Base-by-base conservation (phyloP, 305 asterid genomes). In the Plantago coronopus region DNA sequence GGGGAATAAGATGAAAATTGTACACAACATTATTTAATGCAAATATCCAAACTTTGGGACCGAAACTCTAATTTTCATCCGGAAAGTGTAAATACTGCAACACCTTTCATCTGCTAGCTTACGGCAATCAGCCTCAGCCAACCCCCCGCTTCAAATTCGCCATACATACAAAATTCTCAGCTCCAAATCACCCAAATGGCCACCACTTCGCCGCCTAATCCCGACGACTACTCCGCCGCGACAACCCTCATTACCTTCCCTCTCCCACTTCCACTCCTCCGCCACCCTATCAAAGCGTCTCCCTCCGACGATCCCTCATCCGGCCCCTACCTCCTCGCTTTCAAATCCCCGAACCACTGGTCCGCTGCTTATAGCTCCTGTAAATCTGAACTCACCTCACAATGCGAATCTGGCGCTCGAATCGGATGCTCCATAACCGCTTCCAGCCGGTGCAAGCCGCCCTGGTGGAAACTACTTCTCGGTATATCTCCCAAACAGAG, bases 341-440 rank as follows among this genome's bases (percentile, higher is more conserved):
- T 86, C 85, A 81, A 72, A 73, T 69, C 70, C 71, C 82, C 79
- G 31, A 59, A 66, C 48, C 76, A 77, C 45, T 88, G 95, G 95
- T 84, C 83, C 48, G 58, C 73, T 18, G 89, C 95, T 0, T 84
- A 82, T 78, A 56, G 57, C 7, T 54, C 73, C 54, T 79, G 89
- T 73, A 69, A 75, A 37, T 42, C 82, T 64, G 86, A 79, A 62
- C 77, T 86, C 64, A 57, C 55, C 63, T 70, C 81, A 40, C 96
- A 88, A 45, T 91, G 98, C 77, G 81, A 86, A 74, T 61, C 86
- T 6, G 98, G 90, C 16, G 76, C 91, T 22, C 83, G 98, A 67
- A 69, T 88, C 47, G 96, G 96, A 25, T 91, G 96, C 85, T 88
- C 98, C 63, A 78, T 88, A 31, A 55, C 95, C 15, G 95, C 98